These are phyloP conservation scores for Solanum bukasovii DNA, from an alignment of 257 asterid species.

Conservation along the genomic window DNA sequence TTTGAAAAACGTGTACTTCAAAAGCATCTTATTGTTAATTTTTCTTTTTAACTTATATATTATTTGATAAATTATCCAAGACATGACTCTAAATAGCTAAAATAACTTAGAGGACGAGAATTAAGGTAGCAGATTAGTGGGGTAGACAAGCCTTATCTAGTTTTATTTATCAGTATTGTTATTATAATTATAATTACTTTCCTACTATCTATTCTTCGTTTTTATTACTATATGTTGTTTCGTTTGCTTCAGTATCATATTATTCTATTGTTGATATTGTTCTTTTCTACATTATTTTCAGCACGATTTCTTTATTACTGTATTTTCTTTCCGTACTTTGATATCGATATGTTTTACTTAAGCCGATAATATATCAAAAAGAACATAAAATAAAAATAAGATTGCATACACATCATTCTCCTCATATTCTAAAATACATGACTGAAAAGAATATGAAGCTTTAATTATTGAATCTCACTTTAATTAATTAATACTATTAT, in stretches of 20 bases:
- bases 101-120: not conserved
- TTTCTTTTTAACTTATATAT: not conserved
- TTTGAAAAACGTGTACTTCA: not conserved
- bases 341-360: not conserved
- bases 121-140: not conserved
- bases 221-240: not conserved
- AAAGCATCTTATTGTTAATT: not conserved
- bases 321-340: not conserved
- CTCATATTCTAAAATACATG: not conserved
- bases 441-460: not conserved
- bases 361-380: rapidly evolving
- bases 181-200: not conserved
- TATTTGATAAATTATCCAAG: not conserved
- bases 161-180: not conserved
- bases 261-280: not conserved
- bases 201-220: not conserved
- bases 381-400: not conserved
- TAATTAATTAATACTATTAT: not conserved
- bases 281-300: not conserved
- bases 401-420: rapidly evolving
- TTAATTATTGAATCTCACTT: not conserved
- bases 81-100: not conserved
- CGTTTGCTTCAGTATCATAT: not conserved
- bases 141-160: not conserved
- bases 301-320: not conserved